phyloP scores from a whole-genome alignment of 2,329 filamentous ascomycete genomes.

The Fulvia fulva region DNA sequence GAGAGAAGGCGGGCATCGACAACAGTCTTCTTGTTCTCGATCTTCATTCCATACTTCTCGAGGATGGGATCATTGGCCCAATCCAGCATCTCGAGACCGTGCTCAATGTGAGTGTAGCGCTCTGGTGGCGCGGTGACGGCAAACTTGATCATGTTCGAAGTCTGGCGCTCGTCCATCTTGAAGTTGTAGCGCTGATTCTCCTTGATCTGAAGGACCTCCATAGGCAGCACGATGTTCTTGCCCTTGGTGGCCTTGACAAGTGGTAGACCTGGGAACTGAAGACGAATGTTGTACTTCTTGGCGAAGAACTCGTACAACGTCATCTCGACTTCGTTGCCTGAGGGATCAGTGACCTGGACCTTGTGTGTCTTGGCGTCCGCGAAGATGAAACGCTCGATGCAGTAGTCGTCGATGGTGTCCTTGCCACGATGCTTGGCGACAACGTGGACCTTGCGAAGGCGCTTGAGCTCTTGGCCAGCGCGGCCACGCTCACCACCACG shows the following conservation, averaged over 20 bases:
- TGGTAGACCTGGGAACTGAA: slow-evolving; percentile 49
- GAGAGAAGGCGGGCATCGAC: slow-evolving; percentile 66
- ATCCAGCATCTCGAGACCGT: slow-evolving; percentile 62
- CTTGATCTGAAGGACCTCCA: slow-evolving; percentile 53
- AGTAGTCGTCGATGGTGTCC: slow-evolving; percentile 40
- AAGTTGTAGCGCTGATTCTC: slow-evolving; percentile 55
- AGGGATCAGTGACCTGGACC: slow-evolving; percentile 38
- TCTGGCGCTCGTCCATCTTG: slow-evolving; percentile 62
- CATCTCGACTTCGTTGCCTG: slow-evolving; percentile 37
- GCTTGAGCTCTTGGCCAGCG: slow-evolving; percentile 36
- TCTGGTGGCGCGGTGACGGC: slow-evolving; percentile 72
- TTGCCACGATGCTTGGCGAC: slow-evolving; percentile 38
- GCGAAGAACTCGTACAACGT: slow-evolving; percentile 58
- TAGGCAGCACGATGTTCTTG: slow-evolving; percentile 49
- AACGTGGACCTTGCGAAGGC: slow-evolving; percentile 42
- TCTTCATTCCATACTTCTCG: slow-evolving; percentile 66
- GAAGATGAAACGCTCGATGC: slow-evolving; percentile 48
- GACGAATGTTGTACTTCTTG: slow-evolving; percentile 47
- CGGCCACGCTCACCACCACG: slow-evolving; percentile 16
- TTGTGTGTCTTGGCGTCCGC: slow-evolving; percentile 42
- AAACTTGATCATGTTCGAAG: slow-evolving; percentile 85
- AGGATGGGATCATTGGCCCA: slow-evolving; percentile 69
- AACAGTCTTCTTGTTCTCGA: slow-evolving; percentile 60
- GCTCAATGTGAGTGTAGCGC: slow-evolving; percentile 65
- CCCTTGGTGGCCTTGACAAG: slow-evolving; percentile 56